Percentiles rank a stretch among this genome's conserved stretches.
phyloP scores from a whole-genome alignment of 2,329 filamentous ascomycete genomes.

The Teratosphaeria zuluensis region DNA sequence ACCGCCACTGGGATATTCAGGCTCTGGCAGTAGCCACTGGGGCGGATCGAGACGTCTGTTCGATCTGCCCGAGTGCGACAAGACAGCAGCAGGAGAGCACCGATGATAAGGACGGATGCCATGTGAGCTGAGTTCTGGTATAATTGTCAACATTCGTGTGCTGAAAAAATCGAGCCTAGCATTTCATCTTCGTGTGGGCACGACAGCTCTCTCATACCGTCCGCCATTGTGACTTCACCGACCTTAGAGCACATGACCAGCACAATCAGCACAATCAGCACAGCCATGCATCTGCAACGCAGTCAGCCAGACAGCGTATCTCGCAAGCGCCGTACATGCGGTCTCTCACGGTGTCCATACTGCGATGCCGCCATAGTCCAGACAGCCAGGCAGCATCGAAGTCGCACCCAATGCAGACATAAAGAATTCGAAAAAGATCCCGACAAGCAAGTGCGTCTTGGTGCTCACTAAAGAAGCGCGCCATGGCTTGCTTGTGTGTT shows the following conservation, averaged over 20 bases:
- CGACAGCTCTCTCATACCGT: background rate
- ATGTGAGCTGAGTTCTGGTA: background rate
- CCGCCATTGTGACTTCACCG: background rate
- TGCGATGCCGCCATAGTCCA: no score
- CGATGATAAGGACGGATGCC: background rate
- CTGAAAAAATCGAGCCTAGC: background rate
- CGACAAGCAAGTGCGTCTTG: background rate
- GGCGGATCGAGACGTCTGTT: background rate
- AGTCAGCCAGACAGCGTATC: background rate
- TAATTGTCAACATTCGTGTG: background rate
- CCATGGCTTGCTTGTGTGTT: background rate
- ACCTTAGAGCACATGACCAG: background rate
- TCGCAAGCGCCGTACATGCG: background rate
- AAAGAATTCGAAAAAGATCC: no score
- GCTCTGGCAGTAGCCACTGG: slow-evolving; percentile 5
- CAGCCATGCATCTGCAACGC: background rate
- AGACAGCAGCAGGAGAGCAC: background rate
- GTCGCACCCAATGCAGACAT: background rate
- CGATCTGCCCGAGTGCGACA: background rate
- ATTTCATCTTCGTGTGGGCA: background rate
- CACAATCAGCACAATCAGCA: background rate
- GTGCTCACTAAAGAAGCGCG: background rate
- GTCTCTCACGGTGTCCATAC: background rate
- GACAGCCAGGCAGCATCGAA: background rate
- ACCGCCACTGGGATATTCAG: slow-evolving; percentile 7